phyloP scores from a whole-genome alignment of 2,329 filamentous ascomycete genomes.

The Diaporthe vexans region DNA sequence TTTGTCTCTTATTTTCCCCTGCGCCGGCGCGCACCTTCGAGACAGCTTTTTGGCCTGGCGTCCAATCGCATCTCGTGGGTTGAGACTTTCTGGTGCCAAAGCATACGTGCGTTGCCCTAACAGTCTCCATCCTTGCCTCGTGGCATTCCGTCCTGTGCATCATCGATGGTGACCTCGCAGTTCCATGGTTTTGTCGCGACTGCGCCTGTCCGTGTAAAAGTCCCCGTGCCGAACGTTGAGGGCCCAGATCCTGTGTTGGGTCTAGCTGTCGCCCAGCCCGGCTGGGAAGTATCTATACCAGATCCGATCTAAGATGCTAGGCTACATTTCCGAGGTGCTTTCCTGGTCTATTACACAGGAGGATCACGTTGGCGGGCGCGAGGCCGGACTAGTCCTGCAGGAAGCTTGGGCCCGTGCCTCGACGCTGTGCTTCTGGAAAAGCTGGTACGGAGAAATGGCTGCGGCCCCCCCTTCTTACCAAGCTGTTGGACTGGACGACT shows the following conservation, averaged over 20 bases:
- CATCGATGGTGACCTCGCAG: constrained; percentile 5
- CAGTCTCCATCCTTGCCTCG: constrained; percentile 18
- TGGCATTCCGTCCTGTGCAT: constrained; percentile 25
- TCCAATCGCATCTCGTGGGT: constrained; percentile 24
- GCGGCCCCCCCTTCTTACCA: constrained; percentile 27
- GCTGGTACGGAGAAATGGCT: constrained; percentile 16
- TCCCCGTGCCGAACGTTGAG: constrained; percentile 1
- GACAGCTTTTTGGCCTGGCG: constrained; percentile 27
- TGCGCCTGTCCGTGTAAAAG: constrained; percentile 10
- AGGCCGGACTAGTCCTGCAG: constrained; percentile 18
- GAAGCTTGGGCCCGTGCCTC: constrained; percentile 27
- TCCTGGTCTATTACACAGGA: constrained; percentile 19
- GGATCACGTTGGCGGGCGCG: constrained; percentile 14
- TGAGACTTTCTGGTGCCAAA: constrained; percentile 22
- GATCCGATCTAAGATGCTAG: constrained; percentile 34
- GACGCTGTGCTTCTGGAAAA: constrained; percentile 29
- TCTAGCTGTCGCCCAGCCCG: background rate
- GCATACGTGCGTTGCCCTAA: constrained; percentile 8
- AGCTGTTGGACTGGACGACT: constrained; percentile 25
- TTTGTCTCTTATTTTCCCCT: background rate
- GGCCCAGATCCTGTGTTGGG: background rate
- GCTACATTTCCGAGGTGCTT: constrained; percentile 24
- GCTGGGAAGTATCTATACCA: constrained; percentile 18
- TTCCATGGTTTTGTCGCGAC: background rate
- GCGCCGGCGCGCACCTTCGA: constrained; percentile 15